Percentiles rank a stretch among this genome's conserved stretches.
These are phyloP conservation scores for Starmerella sp. DNA, from an alignment of 805 yeast genomes.

Conservation along the genomic window DNA sequence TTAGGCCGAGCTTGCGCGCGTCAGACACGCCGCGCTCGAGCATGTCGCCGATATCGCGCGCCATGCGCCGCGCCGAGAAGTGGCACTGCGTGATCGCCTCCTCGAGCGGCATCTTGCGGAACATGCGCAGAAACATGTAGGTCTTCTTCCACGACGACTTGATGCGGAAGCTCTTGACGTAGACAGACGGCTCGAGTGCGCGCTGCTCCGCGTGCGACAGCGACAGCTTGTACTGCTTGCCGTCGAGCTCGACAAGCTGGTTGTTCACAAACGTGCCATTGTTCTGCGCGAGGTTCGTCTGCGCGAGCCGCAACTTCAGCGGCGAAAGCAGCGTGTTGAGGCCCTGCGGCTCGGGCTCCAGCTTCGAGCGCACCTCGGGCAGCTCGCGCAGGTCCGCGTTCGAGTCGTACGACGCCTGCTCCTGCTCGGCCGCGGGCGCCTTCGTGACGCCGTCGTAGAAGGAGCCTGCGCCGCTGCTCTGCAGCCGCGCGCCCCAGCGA, in stretches of 20 bases:
- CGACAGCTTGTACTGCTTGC: slow-evolving; percentile 43
- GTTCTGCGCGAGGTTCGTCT: slow-evolving; percentile 45
- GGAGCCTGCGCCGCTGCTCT: slow-evolving; percentile 10
- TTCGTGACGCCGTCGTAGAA: slow-evolving; percentile 10
- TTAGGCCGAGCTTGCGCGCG: slow-evolving; percentile 48
- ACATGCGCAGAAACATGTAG: slow-evolving; percentile 62
- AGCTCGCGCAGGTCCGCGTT: slow-evolving; percentile 20
- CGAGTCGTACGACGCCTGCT: slow-evolving; percentile 8
- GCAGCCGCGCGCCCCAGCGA: slow-evolving; percentile 6
- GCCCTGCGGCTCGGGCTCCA: slow-evolving; percentile 44
- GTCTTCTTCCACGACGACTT: slow-evolving; percentile 86
- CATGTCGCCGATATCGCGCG: slow-evolving; percentile 67
- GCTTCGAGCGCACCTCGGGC: slow-evolving; percentile 18
- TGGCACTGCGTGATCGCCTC: slow-evolving; percentile 88
- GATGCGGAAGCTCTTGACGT: slow-evolving; percentile 65
- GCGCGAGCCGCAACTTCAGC: slow-evolving; percentile 54
- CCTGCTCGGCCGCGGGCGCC: not conserved
- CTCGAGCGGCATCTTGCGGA: slow-evolving; percentile 57
- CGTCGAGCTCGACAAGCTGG: slow-evolving; percentile 38
- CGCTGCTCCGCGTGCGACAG: slow-evolving; percentile 58
- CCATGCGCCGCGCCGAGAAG: slow-evolving; percentile 67
- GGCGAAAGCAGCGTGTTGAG: slow-evolving; percentile 44
- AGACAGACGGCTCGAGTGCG: slow-evolving; percentile 79
- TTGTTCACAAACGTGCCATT: slow-evolving; percentile 61
- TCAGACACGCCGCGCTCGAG: slow-evolving; percentile 62